These are phyloP conservation scores for Trichoderma sp. DNA, from an alignment of 2,329 filamentous ascomycete species.

Conservation along the genomic window DNA sequence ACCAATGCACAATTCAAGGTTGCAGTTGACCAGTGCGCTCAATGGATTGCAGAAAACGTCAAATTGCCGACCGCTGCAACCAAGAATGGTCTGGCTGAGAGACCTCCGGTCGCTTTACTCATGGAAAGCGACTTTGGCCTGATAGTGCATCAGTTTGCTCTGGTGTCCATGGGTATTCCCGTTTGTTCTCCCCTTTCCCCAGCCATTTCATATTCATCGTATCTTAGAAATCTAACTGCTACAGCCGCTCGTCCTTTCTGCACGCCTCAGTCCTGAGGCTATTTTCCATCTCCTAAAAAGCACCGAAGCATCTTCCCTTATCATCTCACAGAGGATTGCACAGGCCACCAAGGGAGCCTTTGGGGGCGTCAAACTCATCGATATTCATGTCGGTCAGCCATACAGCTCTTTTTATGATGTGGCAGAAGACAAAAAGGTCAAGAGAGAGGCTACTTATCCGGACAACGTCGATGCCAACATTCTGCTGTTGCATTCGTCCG, in stretches of 20 bases:
- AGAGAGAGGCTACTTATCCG: neutral
- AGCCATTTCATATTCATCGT: neutral
- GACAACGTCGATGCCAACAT: constrained; percentile 27
- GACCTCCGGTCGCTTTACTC: constrained; percentile 33
- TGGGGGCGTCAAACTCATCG: constrained; percentile 24
- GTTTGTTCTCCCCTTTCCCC: constrained; percentile 8
- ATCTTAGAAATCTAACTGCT: neutral
- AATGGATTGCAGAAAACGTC: constrained; percentile 29
- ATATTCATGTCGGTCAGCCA: neutral
- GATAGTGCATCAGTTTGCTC: constrained; percentile 33
- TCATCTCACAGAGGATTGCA: constrained; percentile 28
- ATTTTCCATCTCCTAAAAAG: constrained; percentile 28
- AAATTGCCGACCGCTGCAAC: neutral
- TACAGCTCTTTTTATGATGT: neutral
- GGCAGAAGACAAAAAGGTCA: neutral
- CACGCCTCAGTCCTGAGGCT: constrained; percentile 27
- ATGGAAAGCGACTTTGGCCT: constrained; percentile 37
- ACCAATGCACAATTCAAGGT: constrained; percentile 30
- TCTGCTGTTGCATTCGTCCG: neutral
- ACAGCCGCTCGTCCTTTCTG: constrained; percentile 29
- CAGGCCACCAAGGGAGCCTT: neutral
- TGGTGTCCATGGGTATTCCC: constrained; percentile 33
- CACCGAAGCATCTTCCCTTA: constrained; percentile 27
- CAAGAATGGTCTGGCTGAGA: constrained; percentile 19
- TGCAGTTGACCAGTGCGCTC: constrained; percentile 28